Evolutionary conservation across 2,329 filamentous ascomycete species (phyloP).

Genomic region (Fusarium sp.): DNA sequence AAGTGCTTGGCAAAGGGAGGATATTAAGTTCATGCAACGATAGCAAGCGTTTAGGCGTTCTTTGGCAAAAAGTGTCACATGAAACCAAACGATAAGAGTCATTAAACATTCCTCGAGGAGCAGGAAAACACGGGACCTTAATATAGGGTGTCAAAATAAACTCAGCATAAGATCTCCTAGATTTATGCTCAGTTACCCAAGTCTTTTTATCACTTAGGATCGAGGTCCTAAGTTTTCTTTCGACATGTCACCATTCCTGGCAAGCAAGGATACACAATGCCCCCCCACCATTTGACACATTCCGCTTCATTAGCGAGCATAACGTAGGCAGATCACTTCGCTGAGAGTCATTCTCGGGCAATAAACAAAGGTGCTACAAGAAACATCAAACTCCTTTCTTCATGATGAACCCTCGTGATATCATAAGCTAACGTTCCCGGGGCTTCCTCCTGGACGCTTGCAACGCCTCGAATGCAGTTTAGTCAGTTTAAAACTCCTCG

Average conservation of each 20-base stretch:
- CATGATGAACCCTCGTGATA: constrained; percentile 37
- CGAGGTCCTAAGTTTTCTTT: too few species aligned
- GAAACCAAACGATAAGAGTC: not conserved
- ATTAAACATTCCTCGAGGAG: not conserved
- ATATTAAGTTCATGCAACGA: not conserved
- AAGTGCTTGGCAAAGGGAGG: not conserved
- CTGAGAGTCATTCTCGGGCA: not conserved
- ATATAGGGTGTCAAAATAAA: too few species aligned
- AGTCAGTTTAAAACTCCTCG: constrained; percentile 43
- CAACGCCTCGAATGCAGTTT: constrained; percentile 46
- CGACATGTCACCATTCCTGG: constrained; percentile 17
- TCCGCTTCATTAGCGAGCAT: not conserved
- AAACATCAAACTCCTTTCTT: constrained; percentile 41
- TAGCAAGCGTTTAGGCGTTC: not conserved
- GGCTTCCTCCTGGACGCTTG: constrained; percentile 31
- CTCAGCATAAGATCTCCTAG: too few species aligned
- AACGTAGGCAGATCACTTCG: not conserved
- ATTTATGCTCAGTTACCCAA: too few species aligned
- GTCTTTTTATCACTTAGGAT: too few species aligned
- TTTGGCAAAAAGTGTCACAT: not conserved
- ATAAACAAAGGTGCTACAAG: constrained; percentile 10
- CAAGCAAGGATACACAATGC: not conserved
- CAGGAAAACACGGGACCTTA: too few species aligned
- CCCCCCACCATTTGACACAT: not conserved
- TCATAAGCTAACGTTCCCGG: constrained; percentile 36